A percentile compares a stretch with the other conserved stretches of the same genome.
Evolutionary conservation across 257 asterid species (phyloP).

Genomic region (Ajuga chamaepitys): DNA sequence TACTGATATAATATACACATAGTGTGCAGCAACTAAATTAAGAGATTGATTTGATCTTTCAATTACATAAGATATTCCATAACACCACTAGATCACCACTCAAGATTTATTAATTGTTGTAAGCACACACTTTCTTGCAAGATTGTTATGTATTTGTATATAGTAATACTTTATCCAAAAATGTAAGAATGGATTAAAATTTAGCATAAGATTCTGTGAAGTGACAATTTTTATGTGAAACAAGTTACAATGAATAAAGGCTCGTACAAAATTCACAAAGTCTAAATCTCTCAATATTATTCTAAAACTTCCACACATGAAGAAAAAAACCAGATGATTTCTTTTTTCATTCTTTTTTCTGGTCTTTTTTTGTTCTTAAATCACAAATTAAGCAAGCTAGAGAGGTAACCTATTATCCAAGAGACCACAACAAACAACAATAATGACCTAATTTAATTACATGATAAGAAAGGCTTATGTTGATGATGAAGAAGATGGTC

Average conservation of each 20-base stretch:
- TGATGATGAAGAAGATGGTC: conserved; percentile 7
- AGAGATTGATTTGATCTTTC: not conserved
- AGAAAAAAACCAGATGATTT: not conserved
- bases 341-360: not conserved
- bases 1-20: not conserved
- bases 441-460: conserved; percentile 32
- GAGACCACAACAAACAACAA: conserved; percentile 6
- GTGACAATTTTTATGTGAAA: conserved; percentile 19
- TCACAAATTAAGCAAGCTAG: conserved; percentile 16
- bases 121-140: conserved; percentile 13
- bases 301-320: conserved; percentile 15
- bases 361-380: not conserved
- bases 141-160: not conserved
- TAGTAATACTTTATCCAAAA: not conserved
- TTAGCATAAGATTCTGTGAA: conserved; percentile 23
- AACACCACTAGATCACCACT: not conserved
- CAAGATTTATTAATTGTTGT: not conserved
- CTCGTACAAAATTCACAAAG: conserved; percentile 9
- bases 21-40: too few relatives aligned
- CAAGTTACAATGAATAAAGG: conserved; percentile 30
- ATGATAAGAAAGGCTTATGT: conserved; percentile 15
- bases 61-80: not conserved
- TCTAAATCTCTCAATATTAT: conserved; percentile 23
- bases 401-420: not conserved
- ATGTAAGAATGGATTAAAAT: conserved; percentile 10